Base-by-base conservation (phyloP, 1,284 basidiomycete species). In the Taiwanofungus camphoratus region DNA sequence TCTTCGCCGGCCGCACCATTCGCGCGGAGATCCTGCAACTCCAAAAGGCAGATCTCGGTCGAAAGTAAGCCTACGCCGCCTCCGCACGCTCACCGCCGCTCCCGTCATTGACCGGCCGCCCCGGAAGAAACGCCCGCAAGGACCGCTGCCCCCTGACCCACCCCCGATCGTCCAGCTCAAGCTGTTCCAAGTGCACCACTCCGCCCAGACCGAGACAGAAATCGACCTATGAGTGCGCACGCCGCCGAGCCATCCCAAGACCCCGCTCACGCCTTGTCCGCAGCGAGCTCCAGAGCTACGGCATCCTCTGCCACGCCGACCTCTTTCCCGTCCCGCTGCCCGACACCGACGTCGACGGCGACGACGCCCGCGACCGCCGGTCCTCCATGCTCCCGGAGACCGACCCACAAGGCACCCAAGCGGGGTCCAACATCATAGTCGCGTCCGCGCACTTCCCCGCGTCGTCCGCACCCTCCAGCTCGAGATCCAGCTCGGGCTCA, bases 91-190 rank as follows among this genome's bases (percentile, higher is more conserved):
- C 18, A 20, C 24, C 5, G 9, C 11, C 12, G 24, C 20, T 21
- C 3, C 24, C 5, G 9, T 9, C 12, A 40, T 23, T 19, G 6
- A 9, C 13, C 13, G 18, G n/a, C 16, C 21, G 29, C 23, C 19
- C 19, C 3, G 24, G 24, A 18, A 69, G 67, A 47, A 68, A 66
- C 46, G 67, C 67, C 2, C 61, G 63, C 34, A 63, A 66, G 24
- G 67, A 69, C 42, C 55, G 67, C 15, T 52, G 67, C 19, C 66
- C 66, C 3, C 57, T 67, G 66, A 70, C 43, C 68, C 68, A 5
- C 68, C 68, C 0, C 68, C 68, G 0, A 66, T 69, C 26, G 62
- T 68, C 3, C 58, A 60, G 30, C 54, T 67, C 26, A 55, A 57
- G 24, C 53, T 68, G 16, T 66, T 33, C 12, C 44, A 53, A 6